phyloP scores from a whole-genome alignment of 768 basidiomycete species.

The Tricholoma sp. region DNA sequence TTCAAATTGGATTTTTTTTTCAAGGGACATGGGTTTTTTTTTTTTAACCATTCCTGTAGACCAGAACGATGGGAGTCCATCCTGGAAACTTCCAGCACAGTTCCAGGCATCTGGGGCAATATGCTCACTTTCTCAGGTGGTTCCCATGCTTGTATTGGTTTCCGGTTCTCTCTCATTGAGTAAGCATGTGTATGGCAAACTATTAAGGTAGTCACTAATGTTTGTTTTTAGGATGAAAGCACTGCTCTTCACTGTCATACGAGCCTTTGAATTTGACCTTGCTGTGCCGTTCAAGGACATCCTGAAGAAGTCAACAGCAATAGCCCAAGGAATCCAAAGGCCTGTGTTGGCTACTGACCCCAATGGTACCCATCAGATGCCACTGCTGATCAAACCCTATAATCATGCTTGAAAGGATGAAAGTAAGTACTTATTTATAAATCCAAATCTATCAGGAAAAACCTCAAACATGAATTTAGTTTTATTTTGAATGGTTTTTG shows the following conservation, averaged over 20 bases:
- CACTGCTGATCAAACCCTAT: constrained; percentile 31
- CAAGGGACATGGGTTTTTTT: not conserved
- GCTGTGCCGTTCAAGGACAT: constrained; percentile 45
- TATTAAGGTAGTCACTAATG: not conserved
- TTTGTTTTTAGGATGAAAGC: constrained; percentile 26
- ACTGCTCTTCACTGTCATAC: constrained; percentile 42
- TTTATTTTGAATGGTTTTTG: too few species aligned
- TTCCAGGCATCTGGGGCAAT: constrained; percentile 61
- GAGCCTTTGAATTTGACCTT: constrained; percentile 49
- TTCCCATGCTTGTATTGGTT: constrained; percentile 62
- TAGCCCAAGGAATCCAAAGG: constrained; percentile 45
- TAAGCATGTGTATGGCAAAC: constrained; percentile 23
- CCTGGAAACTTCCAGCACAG: constrained; percentile 35
- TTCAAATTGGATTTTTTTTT: too few species aligned
- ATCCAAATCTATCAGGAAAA: too few species aligned
- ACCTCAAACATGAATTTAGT: too few species aligned
- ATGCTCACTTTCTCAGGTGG: constrained; percentile 61
- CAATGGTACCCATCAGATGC: constrained; percentile 37
- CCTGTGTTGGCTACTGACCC: constrained; percentile 38
- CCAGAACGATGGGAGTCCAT: constrained; percentile 60
- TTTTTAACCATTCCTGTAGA: constrained; percentile 38
- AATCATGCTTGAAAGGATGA: too few species aligned
- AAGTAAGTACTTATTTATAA: too few species aligned
- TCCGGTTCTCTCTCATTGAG: constrained; percentile 56
- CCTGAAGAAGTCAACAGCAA: constrained; percentile 24